Percentiles rank a stretch among this genome's conserved stretches.
Conservation (phyloP, 2,329 filamentous ascomycete species). For the Cyphellophora attinorum region DNA sequence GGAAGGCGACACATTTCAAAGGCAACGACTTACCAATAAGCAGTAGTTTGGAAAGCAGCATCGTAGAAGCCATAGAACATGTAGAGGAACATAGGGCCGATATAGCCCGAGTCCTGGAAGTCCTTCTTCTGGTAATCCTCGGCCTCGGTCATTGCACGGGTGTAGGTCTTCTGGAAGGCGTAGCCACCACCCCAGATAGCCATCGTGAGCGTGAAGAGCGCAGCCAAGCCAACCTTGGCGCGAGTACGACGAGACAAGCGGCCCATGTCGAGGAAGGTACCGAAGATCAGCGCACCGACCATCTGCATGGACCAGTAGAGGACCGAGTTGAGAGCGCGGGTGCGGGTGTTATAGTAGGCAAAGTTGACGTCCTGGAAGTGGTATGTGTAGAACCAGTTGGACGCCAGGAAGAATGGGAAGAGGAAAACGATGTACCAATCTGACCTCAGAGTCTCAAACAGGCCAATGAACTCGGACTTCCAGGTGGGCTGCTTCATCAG, state of each 20-base stretch:
- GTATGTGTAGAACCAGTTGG: conserved; percentile 73
- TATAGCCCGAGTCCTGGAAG: conserved; percentile 59
- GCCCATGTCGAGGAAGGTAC: conserved; percentile 57
- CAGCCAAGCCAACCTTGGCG: conserved; percentile 54
- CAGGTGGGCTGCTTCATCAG: conserved; percentile 86
- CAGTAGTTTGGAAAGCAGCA: conserved; percentile 77
- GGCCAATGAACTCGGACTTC: conserved; percentile 66
- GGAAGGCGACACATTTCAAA: too few relatives aligned
- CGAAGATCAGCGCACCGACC: conserved; percentile 63
- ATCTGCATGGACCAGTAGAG: conserved; percentile 78
- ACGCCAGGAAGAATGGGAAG: conserved; percentile 74
- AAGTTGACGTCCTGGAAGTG: conserved; percentile 68
- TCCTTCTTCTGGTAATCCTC: conserved; percentile 36
- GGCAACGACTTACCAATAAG: conserved; percentile 61
- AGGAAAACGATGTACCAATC: conserved; percentile 66
- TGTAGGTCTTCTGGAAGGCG: conserved; percentile 59
- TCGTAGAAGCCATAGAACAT: conserved; percentile 88
- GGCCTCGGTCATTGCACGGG: conserved; percentile 29
- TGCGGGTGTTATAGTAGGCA: conserved; percentile 63
- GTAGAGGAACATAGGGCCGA: conserved; percentile 77
- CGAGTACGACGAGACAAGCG: conserved; percentile 53
- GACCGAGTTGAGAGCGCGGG: conserved; percentile 64
- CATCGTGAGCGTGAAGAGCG: conserved; percentile 62
- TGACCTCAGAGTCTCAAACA: conserved; percentile 60
- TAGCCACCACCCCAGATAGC: conserved; percentile 76